Base-by-base conservation (phyloP, 2,329 filamentous ascomycete genomes). In the Seiridium cupressi region DNA sequence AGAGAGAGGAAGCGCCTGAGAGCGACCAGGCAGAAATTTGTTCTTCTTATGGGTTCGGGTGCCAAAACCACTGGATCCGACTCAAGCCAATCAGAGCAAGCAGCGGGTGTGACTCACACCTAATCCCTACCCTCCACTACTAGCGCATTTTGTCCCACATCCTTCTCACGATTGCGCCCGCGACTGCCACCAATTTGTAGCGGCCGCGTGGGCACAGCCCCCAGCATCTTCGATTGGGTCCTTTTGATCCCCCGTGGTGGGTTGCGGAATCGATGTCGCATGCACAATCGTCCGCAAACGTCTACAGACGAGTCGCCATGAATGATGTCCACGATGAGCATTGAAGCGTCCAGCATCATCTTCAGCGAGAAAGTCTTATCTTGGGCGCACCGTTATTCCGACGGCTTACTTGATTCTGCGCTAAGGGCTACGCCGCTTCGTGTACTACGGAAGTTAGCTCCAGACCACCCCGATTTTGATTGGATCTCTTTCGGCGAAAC, bases 1-100 rank as follows among this genome's bases (percentile, higher is more conserved):
- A 66, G 62, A 69, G 64, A 59, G 62, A 62, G 61, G 66, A 62
- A 63, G 69, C 68, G 67, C 54, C 59, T 57, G 36, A 57, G 51
- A 40, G 32, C 31, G 49, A n/a, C 51, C 55, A 57, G 55, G 55
- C 55, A 57, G 55, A 57, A 57, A 57, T 44, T 44, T 46, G 42
- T 57, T 18, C 40, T 57, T 57, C 55, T 57, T 57, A 57, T 57
- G 55, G 55, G n/a, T 57, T 47, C 18, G 42, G 44, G 44, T 8
- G n/a, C 32, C 31, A 47, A 35, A 13, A 18, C 10, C 42, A 57
- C 55, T 46, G 55, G 55, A 18, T 6, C 44, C 55, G 26, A 57
- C 55, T 57, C 55, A 57, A 26, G 10, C 55, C 55, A 58, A 58
- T 58, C 55, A 58, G 55, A 36, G 55, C 55, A 49, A 58, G 46